Evolutionary conservation across 2,329 filamentous ascomycete species (phyloP).

Genomic region (Fusarium hostae): DNA sequence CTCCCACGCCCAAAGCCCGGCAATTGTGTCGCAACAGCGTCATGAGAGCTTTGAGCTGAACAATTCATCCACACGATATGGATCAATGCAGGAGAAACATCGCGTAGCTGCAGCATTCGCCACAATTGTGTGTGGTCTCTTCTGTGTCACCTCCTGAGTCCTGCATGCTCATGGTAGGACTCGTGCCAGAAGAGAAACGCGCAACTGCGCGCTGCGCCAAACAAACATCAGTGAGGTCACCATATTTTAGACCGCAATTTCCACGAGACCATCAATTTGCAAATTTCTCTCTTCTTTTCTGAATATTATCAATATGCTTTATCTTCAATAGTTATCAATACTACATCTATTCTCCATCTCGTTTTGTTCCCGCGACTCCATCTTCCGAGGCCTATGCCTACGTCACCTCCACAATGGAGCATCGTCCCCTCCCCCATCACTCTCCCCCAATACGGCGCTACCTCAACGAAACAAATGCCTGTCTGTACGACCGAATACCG

Average conservation of each 20-base stretch:
- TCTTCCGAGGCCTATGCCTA: accelerated
- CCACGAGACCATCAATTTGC: accelerated
- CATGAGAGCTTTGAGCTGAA: background rate
- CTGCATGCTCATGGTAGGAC: background rate
- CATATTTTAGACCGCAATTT: background rate
- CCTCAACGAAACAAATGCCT: background rate
- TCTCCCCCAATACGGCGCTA: accelerated
- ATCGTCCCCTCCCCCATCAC: accelerated
- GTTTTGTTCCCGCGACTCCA: background rate
- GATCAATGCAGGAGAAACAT: accelerated
- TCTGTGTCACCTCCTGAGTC: background rate
- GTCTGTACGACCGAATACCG: background rate
- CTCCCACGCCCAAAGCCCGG: too few species aligned
- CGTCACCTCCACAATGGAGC: background rate
- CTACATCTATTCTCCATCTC: accelerated
- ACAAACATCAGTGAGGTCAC: too few species aligned
- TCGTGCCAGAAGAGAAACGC: background rate
- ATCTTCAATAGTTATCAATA: background rate
- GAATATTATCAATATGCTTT: accelerated
- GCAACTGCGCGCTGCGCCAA: background rate
- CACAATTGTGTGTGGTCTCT: background rate
- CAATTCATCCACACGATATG: accelerated
- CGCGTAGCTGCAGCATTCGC: background rate
- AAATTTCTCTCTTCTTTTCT: background rate
- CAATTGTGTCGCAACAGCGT: background rate